Evolutionary conservation across 169 alveolate genomes (phyloP), one percentile per base, ranked within the genome.

Genomic region (Plasmodium malariae): DNA sequence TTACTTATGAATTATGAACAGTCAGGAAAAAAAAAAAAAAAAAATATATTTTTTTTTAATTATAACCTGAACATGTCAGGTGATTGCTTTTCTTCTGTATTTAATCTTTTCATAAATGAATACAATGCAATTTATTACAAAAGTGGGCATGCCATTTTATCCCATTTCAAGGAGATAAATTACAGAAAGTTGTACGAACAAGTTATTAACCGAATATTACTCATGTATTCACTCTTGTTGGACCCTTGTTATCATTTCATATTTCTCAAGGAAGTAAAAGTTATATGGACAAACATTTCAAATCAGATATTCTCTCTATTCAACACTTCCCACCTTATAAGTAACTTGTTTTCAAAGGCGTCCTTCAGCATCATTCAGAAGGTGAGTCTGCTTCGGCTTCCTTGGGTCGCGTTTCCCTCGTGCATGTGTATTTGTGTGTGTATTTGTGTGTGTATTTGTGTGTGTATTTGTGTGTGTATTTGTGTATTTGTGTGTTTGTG

Each of bases 301-400:
- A 83, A 45, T 54, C 91, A 83, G 36, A 83, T 83, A 32, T 83
- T 65, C 51, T 67, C 91, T 1, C 71, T 65, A 12, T 83, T 83
- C 45, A 85, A 83, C 45, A 51, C 83, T 0, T 83, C 91, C 1
- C 83, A 83, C 40, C 69, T 49, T 37, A 26, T 83, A 1, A 14
- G 30, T 17, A 49, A 26, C 34, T 40, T 83, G 14, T 83, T 83
- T 37, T 55, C 91, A 26, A 83, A 83, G n/a, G 30, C 21, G 9
- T 54, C 73, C 2, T 37, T 67, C 19, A 67, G 28, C 30, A 30
- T 59, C 17, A n/a, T 83, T 67, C 85, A 51, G 4, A 51, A 68
- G 91, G 91, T 83, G 14, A 48, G 59, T 0, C 59, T 1, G 11
- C 26, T 19, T 26, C 7, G n/a, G 11, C 26, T 24, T 30, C 17